phyloP scores from a whole-genome alignment of 139 green algal species.

The Gonium pectorale region DNA sequence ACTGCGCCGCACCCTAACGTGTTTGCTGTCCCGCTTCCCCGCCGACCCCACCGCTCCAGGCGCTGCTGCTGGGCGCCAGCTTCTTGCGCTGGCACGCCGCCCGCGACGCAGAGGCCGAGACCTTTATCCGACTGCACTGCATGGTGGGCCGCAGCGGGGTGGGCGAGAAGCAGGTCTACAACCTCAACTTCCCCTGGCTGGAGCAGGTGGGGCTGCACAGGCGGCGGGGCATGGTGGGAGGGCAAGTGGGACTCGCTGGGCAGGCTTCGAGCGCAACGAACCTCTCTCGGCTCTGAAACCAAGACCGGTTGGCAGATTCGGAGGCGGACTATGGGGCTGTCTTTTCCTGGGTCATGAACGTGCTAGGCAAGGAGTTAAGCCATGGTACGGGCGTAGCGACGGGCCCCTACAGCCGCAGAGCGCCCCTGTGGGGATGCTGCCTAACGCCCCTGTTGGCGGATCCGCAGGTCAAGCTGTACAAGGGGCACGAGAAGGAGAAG shows the following conservation, averaged over 20 bases:
- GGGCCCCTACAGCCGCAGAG: no score
- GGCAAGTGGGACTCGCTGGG: no score
- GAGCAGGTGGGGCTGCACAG: background rate
- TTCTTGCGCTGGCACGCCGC: constrained; percentile 3
- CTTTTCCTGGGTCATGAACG: no score
- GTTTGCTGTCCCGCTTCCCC: background rate
- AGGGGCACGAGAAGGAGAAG: background rate
- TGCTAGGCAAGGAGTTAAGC: no score
- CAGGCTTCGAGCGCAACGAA: no score
- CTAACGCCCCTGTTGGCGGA: background rate
- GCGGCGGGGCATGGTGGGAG: background rate
- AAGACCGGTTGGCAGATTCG: no score
- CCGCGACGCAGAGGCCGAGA: background rate
- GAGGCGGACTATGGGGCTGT: no score
- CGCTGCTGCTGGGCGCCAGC: background rate
- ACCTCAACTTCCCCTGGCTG: constrained; percentile 30
- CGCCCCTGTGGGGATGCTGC: no score
- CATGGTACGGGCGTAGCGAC: no score
- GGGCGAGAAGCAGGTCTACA: constrained; percentile 11
- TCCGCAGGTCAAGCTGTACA: background rate
- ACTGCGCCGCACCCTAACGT: background rate
- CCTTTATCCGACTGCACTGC: background rate
- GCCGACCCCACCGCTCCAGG: background rate
- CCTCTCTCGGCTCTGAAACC: no score
- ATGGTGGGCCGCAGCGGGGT: background rate